Percentiles rank a stretch among this genome's conserved stretches.
These are phyloP conservation scores for Bimuria novae-zelandiae DNA, from an alignment of 2,329 filamentous ascomycete genomes.

Conservation along the genomic window DNA sequence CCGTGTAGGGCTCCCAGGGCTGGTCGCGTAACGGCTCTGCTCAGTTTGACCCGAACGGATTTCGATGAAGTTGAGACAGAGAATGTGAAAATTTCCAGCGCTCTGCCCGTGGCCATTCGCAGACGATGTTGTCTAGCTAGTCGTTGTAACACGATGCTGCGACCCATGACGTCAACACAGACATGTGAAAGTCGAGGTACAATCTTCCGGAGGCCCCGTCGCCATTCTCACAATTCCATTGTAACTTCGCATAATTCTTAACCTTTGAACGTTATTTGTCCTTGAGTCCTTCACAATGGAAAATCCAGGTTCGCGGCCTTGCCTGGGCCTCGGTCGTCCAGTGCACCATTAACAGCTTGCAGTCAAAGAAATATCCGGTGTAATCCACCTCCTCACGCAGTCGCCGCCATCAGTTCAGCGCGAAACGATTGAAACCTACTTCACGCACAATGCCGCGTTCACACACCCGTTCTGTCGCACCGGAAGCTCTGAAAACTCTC, in stretches of 20 bases:
- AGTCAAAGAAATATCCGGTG: conserved; percentile 63
- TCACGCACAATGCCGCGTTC: conserved; percentile 73
- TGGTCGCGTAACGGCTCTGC: not conserved
- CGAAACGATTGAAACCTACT: conserved; percentile 71
- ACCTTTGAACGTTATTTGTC: too few relatives aligned
- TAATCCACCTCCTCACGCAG: conserved; percentile 72
- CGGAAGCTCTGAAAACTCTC: conserved; percentile 62
- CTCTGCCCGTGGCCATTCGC: not conserved
- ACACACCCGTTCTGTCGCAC: conserved; percentile 79
- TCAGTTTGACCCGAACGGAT: not conserved
- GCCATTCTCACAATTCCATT: not conserved
- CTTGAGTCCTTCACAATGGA: conserved; percentile 29
- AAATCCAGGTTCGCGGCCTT: conserved; percentile 31
- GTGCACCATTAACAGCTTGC: conserved; percentile 16
- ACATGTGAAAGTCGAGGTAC: conserved; percentile 8
- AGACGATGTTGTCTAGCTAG: not conserved
- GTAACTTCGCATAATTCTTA: not conserved
- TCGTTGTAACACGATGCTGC: not conserved
- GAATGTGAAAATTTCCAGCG: not conserved
- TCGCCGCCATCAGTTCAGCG: conserved; percentile 69
- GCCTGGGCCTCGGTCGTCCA: not conserved
- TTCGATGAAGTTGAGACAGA: not conserved
- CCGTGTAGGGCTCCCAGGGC: not conserved
- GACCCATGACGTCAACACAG: conserved; percentile 8
- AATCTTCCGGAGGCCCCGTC: not conserved